A percentile compares a stretch with the other conserved stretches of the same genome.
Evolutionary conservation across 352 stramenopile genomes (phyloP).

Genomic region (Phytophthora pluvialis): DNA sequence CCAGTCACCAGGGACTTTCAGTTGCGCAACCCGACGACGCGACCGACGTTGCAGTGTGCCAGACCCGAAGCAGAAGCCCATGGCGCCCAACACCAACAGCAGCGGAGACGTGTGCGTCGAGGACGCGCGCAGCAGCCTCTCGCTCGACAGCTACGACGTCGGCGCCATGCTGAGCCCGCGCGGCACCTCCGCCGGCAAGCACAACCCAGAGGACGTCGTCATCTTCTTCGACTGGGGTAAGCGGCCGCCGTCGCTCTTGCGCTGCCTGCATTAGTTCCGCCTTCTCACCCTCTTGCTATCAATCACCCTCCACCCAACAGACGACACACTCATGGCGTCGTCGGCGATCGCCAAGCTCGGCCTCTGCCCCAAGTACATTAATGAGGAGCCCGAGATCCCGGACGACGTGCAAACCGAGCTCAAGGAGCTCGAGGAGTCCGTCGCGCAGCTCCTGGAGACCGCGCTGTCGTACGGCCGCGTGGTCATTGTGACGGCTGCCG

Average conservation of each 20-base stretch:
- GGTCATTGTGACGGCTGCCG: slow-evolving; percentile 90
- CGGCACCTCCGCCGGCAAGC: slow-evolving; percentile 38
- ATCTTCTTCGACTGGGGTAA: slow-evolving; percentile 91
- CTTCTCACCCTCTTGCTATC: slow-evolving; percentile 21
- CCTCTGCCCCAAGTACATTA: slow-evolving; percentile 86
- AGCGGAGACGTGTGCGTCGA: slow-evolving; percentile 71
- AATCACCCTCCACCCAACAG: slow-evolving; percentile 41
- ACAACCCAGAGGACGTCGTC: slow-evolving; percentile 62
- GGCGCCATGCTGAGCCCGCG: slow-evolving; percentile 37
- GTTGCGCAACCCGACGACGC: slow-evolving; percentile 7
- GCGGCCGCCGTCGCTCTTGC: slow-evolving; percentile 10
- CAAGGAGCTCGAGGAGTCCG: slow-evolving; percentile 73
- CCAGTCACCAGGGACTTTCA: slow-evolving; percentile 32
- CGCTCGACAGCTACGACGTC: slow-evolving; percentile 65
- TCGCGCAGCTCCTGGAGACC: slow-evolving; percentile 76
- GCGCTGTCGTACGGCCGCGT: slow-evolving; percentile 80
- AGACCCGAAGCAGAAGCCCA: slow-evolving; percentile 22
- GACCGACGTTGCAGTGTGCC: slow-evolving; percentile 19
- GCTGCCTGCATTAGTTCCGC: neutral
- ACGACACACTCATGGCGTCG: slow-evolving; percentile 85
- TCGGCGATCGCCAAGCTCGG: slow-evolving; percentile 82
- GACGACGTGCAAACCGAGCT: slow-evolving; percentile 77
- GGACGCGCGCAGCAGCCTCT: slow-evolving; percentile 55
- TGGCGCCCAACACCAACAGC: slow-evolving; percentile 68
- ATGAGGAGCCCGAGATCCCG: slow-evolving; percentile 82